Base-by-base conservation (phyloP, 345 rosid species). In the Populus pruinosa region DNA sequence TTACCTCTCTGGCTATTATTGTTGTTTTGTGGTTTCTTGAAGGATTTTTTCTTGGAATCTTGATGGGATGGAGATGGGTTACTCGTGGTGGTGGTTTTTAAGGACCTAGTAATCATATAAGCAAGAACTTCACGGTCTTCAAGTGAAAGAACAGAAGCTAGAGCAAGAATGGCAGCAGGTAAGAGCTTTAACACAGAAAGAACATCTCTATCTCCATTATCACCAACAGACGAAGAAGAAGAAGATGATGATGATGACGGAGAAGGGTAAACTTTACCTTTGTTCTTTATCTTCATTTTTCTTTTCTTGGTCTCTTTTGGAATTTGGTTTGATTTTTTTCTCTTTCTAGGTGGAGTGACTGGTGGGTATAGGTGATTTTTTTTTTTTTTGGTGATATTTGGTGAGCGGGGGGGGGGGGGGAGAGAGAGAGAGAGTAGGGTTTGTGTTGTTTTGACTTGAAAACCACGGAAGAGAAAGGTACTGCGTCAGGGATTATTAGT, bases 111-210 rank as follows among this genome's bases (percentile, higher is more conserved):
- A 47, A 96, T 88, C 87, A 93, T 83, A 85, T 96, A 94, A 77
- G 99, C 98, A 1, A 96, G 91, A 75, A 96, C 98, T 56, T 96
- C 93, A 10, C 87, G 85, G 85, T 96, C 99, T 67, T 91, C 83
- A 4, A 77, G 77, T 8, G 97, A 87, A 69, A 94, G 97, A 75
- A 84, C 85, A 0, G 91, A 88, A 36, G 89, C 90, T 0, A 96
- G 82, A 76, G 94, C 81, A 12, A 96, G 38, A 82, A 94, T 87
- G 77, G 98, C 89, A 0, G 88, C 89, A 0, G 99, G 98, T 1
- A 94, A 89, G 38, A 96, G 92, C 80, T 78, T 88, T 62, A 91
- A 76, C 20, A 89, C 86, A 3, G 94, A 85, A 44, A 87, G 84
- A 68, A 79, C 83, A 29, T 86, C 92, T 39, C 17, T 14, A 5